Evolutionary conservation across 176 grass and related monocot genomes (phyloP), one percentile per base, ranked within the genome.

Genomic region (Ensete glaucum): DNA sequence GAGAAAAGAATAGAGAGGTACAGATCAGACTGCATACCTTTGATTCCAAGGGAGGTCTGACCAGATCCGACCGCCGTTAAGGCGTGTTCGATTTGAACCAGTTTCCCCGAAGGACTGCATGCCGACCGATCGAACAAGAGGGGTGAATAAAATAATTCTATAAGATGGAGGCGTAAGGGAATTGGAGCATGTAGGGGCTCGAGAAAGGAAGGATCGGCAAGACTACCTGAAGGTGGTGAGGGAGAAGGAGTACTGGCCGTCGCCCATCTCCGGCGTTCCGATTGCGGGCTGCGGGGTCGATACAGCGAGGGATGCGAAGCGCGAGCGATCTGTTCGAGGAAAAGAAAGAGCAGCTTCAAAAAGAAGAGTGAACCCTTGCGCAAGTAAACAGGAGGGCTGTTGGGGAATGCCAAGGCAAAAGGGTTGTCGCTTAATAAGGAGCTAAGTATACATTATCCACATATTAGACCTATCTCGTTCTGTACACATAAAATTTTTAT

Each of bases 31-130:
- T 43, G 34, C 34, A 43, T 43, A 93, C 95, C 95, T 93, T 98
- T 98, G 84, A 98, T 98, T 29, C 94, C 94, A 54, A 99, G 95
- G 52, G 95, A 99, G 9, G 95, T 99, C 82, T 99, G 95, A 58
- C 95, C 95, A 67, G 90, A 94, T 89, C 90, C 90, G 26, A 99
- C 95, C 2, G 95, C 90, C 65, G 76, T 93, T 54, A 99, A 88
- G 19, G 95, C 95, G 77, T 99, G 95, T 76, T 94, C 90, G 82
- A 94, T 99, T 82, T 99, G 90, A 66, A 99, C 95, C 71, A 94
- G 84, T 82, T 99, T 99, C 65, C 95, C 90, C 13, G 95, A 94
- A 4, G 95, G 95, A 75, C 95, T 94, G 84, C 76, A 77, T 76
- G 52, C 23, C 82, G 78, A 78, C 69, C 43, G 15, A 81, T 23